These are phyloP conservation scores for Pleurotus pulmonarius DNA, from an alignment of 768 basidiomycete species.

Conservation along the genomic window DNA sequence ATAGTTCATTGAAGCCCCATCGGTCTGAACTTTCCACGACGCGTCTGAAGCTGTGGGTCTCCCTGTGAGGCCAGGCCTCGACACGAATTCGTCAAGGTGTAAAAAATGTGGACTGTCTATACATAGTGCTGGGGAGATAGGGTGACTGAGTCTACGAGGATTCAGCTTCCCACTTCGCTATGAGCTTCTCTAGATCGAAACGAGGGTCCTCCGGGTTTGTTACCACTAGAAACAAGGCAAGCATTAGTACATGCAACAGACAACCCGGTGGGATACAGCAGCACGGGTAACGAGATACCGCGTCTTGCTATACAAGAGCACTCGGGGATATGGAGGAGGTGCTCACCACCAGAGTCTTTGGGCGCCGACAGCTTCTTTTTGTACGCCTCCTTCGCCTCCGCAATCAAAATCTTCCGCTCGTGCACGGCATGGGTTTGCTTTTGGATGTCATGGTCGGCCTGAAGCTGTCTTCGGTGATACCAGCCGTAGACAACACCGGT, in stretches of 20 bases:
- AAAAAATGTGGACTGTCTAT: not conserved
- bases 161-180: slow-evolving; percentile 72
- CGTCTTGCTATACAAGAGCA: not conserved
- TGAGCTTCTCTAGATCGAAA: slow-evolving; percentile 93
- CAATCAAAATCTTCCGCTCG: slow-evolving; percentile 71
- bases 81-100: no score
- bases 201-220: slow-evolving; percentile 93
- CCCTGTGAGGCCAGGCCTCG: no score
- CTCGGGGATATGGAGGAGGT: slow-evolving; percentile 14
- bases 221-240: slow-evolving; percentile 50
- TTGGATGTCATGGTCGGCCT: slow-evolving; percentile 72
- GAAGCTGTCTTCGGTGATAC: slow-evolving; percentile 86
- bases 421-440: slow-evolving; percentile 73
- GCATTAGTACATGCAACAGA: slow-evolving; percentile 2
- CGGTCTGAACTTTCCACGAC: no score
- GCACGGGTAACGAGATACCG: no score
- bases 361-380: slow-evolving; percentile 65
- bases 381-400: slow-evolving; percentile 88
- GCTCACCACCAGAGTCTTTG: slow-evolving; percentile 55
- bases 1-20: no score
- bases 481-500: slow-evolving; percentile 90
- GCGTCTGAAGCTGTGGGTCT: no score
- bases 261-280: not conserved
- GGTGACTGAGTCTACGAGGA: slow-evolving; percentile 19
- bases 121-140: not conserved